A percentile compares a stretch with the other conserved stretches of the same genome.
These are phyloP conservation scores for Penicillium janthinellum DNA, from an alignment of 2,329 filamentous ascomycete genomes.

Conservation along the genomic window DNA sequence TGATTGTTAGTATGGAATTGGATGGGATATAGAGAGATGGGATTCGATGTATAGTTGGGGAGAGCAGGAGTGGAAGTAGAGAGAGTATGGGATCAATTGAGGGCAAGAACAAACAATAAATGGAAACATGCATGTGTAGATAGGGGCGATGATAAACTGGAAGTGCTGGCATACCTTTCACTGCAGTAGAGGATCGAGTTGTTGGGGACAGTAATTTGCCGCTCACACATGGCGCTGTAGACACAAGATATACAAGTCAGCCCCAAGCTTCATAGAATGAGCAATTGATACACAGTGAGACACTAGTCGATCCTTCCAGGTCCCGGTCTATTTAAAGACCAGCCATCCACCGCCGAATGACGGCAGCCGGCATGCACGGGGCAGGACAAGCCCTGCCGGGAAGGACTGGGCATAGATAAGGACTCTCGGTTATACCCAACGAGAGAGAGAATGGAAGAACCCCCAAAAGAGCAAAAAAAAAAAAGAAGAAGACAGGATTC, in stretches of 20 bases:
- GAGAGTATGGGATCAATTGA: not conserved
- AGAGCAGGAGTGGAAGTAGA: not conserved
- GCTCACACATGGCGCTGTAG: slow-evolving; percentile 64
- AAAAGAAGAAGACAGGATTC: not conserved
- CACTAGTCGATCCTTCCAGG: not conserved
- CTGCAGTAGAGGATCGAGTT: slow-evolving; percentile 66
- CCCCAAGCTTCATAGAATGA: not conserved
- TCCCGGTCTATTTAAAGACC: slow-evolving; percentile 28
- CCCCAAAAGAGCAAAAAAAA: not conserved
- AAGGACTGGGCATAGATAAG: slow-evolving; percentile 21
- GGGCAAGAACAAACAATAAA: not conserved
- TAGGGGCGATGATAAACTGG: not conserved
- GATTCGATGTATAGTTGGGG: not conserved
- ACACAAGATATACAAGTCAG: slow-evolving; percentile 7
- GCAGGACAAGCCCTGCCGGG: slow-evolving; percentile 3
- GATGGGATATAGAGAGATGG: not conserved
- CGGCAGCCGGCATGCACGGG: slow-evolving; percentile 21
- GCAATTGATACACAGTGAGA: not conserved
- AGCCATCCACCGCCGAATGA: slow-evolving; percentile 12
- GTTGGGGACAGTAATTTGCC: slow-evolving; percentile 64
- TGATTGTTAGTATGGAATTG: slow-evolving; percentile 3
- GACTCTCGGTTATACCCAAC: not conserved
- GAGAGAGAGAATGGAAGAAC: not conserved
- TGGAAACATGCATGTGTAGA: not conserved
- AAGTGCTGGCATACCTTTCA: slow-evolving; percentile 54